Evolutionary conservation across 306 rosid genomes (phyloP).

Genomic region (Hippophae tibetana): DNA sequence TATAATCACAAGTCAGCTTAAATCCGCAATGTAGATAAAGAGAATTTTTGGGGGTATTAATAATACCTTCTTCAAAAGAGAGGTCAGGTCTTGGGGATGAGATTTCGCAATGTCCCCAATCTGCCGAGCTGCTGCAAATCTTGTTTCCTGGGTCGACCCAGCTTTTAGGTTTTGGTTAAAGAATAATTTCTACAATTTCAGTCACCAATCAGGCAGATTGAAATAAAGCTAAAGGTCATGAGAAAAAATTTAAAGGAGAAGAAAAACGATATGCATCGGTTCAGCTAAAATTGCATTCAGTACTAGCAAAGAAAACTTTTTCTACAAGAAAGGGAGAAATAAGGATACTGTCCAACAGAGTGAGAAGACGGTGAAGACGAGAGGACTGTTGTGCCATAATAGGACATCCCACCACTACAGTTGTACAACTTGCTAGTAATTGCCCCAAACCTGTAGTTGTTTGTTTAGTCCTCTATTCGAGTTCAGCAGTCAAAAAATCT

Average conservation of each 20-base stretch:
- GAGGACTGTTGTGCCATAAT: slow-evolving; percentile 96
- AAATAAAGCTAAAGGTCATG: neutral
- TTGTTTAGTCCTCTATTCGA: too few relatives aligned
- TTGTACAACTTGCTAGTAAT: too few relatives aligned
- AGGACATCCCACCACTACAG: slow-evolving; percentile 48
- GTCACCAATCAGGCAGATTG: neutral
- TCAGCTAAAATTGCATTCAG: neutral
- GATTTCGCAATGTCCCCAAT: slow-evolving; percentile 95
- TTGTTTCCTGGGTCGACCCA: slow-evolving; percentile 93
- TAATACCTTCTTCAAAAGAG: slow-evolving; percentile 78
- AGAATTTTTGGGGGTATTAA: neutral
- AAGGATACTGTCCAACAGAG: slow-evolving; percentile 96
- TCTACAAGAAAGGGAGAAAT: slow-evolving; percentile 5
- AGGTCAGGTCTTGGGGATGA: slow-evolving; percentile 77
- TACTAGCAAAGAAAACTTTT: neutral
- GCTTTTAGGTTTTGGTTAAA: slow-evolving; percentile 57
- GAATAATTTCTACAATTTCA: slow-evolving; percentile 16
- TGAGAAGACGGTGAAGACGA: slow-evolving; percentile 94
- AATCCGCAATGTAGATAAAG: neutral
- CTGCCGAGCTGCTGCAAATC: slow-evolving; percentile 97
- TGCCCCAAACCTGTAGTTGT: too few relatives aligned
- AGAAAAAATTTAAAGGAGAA: slow-evolving; percentile 1
- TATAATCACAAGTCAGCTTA: too few relatives aligned
- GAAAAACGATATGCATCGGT: neutral
- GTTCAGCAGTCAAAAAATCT: too few relatives aligned